A percentile compares a stretch with the other conserved stretches of the same genome.
Evolutionary conservation across 495 filamentous ascomycete genomes (phyloP).

Genomic region (Penicillium goetzii): DNA sequence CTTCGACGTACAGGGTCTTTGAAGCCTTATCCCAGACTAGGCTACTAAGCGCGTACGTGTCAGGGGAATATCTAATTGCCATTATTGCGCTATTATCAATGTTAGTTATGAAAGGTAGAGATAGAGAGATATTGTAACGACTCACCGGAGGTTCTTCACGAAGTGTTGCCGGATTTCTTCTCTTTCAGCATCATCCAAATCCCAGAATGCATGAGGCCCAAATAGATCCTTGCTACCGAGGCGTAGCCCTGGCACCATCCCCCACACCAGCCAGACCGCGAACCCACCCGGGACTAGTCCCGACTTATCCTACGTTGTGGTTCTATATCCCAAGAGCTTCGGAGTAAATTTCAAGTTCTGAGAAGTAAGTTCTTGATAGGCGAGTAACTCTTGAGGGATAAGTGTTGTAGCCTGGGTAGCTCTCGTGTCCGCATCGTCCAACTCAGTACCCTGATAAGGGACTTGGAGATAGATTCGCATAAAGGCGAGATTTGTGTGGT

Average conservation of each 20-base stretch:
- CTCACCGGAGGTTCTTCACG: background rate
- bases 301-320: background rate
- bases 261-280: background rate
- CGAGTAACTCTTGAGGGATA: background rate
- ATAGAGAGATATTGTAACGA: background rate
- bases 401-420: background rate
- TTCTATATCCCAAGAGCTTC: background rate
- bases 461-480: background rate
- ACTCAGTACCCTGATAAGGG: background rate
- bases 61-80: background rate
- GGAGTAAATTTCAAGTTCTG: background rate
- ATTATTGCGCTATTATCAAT: background rate
- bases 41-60: background rate
- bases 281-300: background rate
- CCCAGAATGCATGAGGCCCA: background rate
- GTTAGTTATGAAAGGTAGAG: background rate
- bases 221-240: background rate
- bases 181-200: background rate
- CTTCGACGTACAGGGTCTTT: background rate
- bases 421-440: background rate
- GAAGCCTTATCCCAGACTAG: background rate
- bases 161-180: constrained; percentile 1
- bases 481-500: too few relatives aligned
- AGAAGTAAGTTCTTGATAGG: background rate
- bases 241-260: background rate